Percentiles rank a stretch among this genome's conserved stretches.
Evolutionary conservation across 2,329 filamentous ascomycete species (phyloP).

Genomic region (Colletotrichum brevisporum): DNA sequence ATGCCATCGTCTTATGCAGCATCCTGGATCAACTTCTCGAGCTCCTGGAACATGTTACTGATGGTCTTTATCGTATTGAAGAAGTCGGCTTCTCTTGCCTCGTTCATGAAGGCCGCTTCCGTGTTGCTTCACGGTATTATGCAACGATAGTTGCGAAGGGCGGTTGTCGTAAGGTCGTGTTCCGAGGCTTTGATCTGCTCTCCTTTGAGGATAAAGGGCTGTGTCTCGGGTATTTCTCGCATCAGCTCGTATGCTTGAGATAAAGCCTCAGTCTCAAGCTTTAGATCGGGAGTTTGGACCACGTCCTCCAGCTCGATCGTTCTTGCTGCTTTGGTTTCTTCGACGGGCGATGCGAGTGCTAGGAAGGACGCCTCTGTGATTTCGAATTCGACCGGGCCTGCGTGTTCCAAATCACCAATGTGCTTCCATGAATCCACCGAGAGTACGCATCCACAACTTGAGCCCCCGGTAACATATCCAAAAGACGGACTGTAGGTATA

Average conservation of each 20-base stretch:
- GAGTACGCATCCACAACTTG: background rate
- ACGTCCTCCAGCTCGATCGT: constrained; percentile 12
- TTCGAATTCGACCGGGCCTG: constrained; percentile 2
- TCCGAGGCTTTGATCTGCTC: background rate
- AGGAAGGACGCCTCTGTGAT: constrained; percentile 1
- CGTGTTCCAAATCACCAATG: background rate
- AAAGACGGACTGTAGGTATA: background rate
- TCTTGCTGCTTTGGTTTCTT: background rate
- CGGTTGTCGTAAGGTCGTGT: background rate
- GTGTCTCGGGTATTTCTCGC: background rate
- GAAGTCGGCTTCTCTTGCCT: background rate
- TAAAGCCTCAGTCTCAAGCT: background rate
- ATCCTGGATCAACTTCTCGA: background rate
- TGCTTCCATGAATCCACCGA: background rate
- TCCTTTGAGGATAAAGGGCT: background rate
- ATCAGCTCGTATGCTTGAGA: background rate
- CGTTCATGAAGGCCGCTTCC: constrained; percentile 1
- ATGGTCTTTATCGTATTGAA: background rate
- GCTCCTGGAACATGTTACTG: background rate
- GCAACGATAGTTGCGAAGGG: background rate
- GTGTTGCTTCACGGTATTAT: background rate
- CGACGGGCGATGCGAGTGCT: background rate
- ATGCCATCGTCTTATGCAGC: background rate
- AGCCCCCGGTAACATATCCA: background rate
- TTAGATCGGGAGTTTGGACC: background rate